Evolutionary conservation across 352 stramenopile species (phyloP).

Genomic region (Globisporangium middletonii): DNA sequence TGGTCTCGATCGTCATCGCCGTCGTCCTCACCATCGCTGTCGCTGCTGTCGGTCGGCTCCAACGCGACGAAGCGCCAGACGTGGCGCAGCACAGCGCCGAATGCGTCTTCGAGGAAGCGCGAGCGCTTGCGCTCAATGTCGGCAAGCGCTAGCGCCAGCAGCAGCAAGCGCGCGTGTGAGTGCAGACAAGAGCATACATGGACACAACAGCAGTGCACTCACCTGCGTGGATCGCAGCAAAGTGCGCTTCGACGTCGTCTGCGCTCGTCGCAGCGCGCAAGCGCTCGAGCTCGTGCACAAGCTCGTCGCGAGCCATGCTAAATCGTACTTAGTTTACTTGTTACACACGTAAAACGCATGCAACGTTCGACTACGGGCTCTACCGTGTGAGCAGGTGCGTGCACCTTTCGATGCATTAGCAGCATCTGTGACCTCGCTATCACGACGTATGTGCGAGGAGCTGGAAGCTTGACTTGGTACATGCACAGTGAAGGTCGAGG

Average conservation of each 20-base stretch:
- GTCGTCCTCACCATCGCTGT: background rate
- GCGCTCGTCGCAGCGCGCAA: conserved; percentile 4
- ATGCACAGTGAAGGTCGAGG: too few relatives aligned
- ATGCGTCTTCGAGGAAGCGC: conserved; percentile 61
- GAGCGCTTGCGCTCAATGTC: conserved; percentile 61
- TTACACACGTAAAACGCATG: too few relatives aligned
- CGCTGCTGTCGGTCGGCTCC: conserved; percentile 1
- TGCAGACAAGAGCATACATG: background rate
- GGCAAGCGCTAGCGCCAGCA: conserved; percentile 25
- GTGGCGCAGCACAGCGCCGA: conserved; percentile 37
- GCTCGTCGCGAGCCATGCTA: conserved; percentile 13
- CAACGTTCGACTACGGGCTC: too few relatives aligned
- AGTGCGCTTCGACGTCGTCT: conserved; percentile 4
- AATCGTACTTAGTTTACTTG: background rate
- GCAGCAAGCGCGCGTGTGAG: background rate
- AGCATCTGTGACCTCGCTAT: too few relatives aligned
- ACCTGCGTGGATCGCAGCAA: conserved; percentile 7
- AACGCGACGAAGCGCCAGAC: conserved; percentile 12
- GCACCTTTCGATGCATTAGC: too few relatives aligned
- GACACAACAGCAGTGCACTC: background rate
- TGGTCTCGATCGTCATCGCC: background rate
- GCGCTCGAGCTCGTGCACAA: conserved; percentile 9
- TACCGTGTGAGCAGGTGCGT: too few relatives aligned
- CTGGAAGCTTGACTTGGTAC: too few relatives aligned
- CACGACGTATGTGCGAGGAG: too few relatives aligned